Conservation (phyloP, 106 monocot species). For the Dendrobium officinale region DNA sequence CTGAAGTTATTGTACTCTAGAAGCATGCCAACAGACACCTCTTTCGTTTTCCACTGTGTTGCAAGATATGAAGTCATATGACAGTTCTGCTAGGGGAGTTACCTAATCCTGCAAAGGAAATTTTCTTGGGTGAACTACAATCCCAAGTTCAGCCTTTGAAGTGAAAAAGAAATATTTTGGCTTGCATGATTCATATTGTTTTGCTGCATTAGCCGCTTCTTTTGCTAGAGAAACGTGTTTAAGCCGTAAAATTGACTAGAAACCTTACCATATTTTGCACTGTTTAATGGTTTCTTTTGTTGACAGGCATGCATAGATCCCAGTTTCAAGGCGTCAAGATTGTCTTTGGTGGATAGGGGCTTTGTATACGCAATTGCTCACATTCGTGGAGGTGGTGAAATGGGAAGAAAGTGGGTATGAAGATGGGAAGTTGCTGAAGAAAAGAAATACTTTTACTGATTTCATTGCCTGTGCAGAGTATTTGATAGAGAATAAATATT, state of each 20-base stretch:
- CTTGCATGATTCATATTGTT: background rate
- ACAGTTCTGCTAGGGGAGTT: background rate
- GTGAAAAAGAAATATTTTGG: background rate
- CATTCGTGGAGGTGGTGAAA: slow-evolving; percentile 88
- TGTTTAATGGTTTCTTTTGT: slow-evolving; percentile 5
- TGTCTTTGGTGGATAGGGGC: slow-evolving; percentile 76
- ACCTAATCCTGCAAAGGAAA: background rate
- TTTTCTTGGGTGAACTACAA: background rate
- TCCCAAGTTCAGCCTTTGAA: background rate
- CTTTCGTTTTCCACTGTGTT: background rate
- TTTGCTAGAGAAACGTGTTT: background rate
- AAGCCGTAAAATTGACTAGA: background rate
- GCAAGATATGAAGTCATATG: background rate
- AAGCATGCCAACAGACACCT: background rate
- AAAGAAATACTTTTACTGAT: slow-evolving; percentile 80
- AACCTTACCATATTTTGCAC: background rate
- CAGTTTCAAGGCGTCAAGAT: slow-evolving; percentile 45
- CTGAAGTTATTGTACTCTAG: background rate
- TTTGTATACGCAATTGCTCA: slow-evolving; percentile 86
- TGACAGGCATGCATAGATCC: slow-evolving; percentile 67
- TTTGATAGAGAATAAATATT: slow-evolving; percentile 75
- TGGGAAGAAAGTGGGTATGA: slow-evolving; percentile 94
- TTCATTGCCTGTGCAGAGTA: slow-evolving; percentile 91
- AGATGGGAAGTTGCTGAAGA: slow-evolving; percentile 74
- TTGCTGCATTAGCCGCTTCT: background rate